These are phyloP conservation scores for Zostera marina DNA, from an alignment of 116 monocot species.

Conservation along the genomic window DNA sequence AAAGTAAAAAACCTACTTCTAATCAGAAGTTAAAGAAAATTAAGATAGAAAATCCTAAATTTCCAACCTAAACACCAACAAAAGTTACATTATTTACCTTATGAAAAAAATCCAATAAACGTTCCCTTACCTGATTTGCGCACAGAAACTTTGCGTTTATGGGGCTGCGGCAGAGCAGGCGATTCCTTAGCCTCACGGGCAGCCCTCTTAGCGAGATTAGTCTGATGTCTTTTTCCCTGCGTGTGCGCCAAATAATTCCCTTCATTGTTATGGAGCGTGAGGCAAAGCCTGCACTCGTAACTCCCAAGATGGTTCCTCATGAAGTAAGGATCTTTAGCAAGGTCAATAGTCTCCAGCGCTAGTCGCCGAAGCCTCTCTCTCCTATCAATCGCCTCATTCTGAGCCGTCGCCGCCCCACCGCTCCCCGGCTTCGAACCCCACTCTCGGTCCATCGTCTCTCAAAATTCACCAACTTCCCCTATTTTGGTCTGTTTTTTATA, in stretches of 20 bases:
- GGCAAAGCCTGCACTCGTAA: constrained; percentile 90
- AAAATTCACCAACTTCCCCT: no score
- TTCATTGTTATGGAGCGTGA: constrained; percentile 96
- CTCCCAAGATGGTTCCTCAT: constrained; percentile 97
- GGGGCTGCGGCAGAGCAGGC: constrained; percentile 86
- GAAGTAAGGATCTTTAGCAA: constrained; percentile 97
- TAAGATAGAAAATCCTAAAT: no score
- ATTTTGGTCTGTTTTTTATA: no score
- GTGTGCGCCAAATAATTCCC: constrained; percentile 94
- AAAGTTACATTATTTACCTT: no score
- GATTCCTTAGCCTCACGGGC: constrained; percentile 97
- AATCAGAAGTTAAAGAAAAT: no score
- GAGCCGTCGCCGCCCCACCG: constrained; percentile 85
- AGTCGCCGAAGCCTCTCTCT: constrained; percentile 81
- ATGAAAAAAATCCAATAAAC: not conserved
- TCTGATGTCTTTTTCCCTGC: constrained; percentile 98
- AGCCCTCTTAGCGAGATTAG: constrained; percentile 92
- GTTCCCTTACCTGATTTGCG: constrained; percentile 36
- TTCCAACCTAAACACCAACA: no score
- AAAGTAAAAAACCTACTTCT: no score
- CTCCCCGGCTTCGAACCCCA: constrained; percentile 95
- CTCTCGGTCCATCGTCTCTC: constrained; percentile 57
- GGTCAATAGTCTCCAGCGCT: constrained; percentile 94
- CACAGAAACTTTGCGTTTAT: constrained; percentile 64
- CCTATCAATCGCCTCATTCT: constrained; percentile 96